Base-by-base conservation (phyloP, 805 yeast species). In the Cyberlindnera japonica region DNA sequence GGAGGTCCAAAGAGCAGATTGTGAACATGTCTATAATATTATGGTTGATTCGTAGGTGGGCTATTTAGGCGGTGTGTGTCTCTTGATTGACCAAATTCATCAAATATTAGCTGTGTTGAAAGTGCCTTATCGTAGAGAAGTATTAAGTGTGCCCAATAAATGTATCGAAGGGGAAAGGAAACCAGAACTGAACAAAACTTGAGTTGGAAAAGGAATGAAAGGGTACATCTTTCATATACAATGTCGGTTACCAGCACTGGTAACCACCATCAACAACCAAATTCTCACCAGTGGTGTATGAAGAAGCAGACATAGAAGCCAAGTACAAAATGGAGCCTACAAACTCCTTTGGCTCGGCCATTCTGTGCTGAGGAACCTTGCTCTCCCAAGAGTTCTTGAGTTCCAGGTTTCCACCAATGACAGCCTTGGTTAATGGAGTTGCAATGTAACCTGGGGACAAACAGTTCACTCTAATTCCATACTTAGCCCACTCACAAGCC, bases 181-280 rank as follows among this genome's bases (percentile, higher is more conserved):
- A n/a, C n/a, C n/a, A n/a, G n/a, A n/a, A n/a, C n/a, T n/a, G n/a
- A n/a, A n/a, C n/a, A n/a, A n/a, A n/a, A n/a, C n/a, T n/a, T n/a
- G n/a, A n/a, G n/a, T n/a, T 25, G 28, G 10, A 13, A 7, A 25
- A 6, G 13, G 30, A 27, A 12, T 14, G 30, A 8, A 15, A n/a
- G n/a, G n/a, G n/a, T n/a, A n/a, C n/a, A n/a, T n/a, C n/a, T n/a
- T n/a, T n/a, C n/a, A n/a, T n/a, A n/a, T n/a, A n/a, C n/a, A n/a
- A n/a, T n/a, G n/a, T n/a, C n/a, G 18, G 27, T 55, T 38, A 85
- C 91, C 91, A 84, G 51, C 88, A 81, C 52, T 82, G 82, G 70
- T 84, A 86, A 43, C 95, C 95, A 57, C 95, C 95, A 58, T 86
- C 95, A 42, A 83, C 91, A 22, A 82, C 78, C 64, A 86, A 64